Evolutionary conservation across 352 stramenopile species (phyloP).

Genomic region (Phytophthora colocasiae): DNA sequence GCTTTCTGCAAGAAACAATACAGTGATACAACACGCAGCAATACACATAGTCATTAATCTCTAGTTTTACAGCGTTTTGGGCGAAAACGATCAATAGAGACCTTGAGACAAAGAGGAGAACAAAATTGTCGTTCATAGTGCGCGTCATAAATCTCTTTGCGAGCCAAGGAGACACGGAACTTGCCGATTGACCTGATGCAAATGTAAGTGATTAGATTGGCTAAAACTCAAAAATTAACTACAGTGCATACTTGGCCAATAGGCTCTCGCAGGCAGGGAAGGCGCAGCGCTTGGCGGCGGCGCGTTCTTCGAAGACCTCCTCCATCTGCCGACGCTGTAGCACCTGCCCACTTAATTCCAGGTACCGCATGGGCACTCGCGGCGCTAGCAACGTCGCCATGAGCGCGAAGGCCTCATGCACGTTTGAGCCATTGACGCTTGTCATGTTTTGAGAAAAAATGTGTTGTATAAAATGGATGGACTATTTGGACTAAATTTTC

Average conservation of each 20-base stretch:
- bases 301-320: slow-evolving; percentile 84
- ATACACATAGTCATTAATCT: neutral
- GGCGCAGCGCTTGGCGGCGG: slow-evolving; percentile 69
- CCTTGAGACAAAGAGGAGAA: slow-evolving; percentile 71
- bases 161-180: slow-evolving; percentile 75
- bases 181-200: slow-evolving; percentile 60
- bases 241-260: slow-evolving; percentile 46
- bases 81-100: slow-evolving; percentile 24
- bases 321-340: slow-evolving; percentile 84
- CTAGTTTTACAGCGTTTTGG: neutral
- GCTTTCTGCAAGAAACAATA: slow-evolving; percentile 61
- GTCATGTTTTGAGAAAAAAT: slow-evolving; percentile 27
- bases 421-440: slow-evolving; percentile 55
- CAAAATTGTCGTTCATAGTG: slow-evolving; percentile 86
- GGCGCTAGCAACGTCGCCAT: slow-evolving; percentile 83
- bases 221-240: neutral
- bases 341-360: slow-evolving; percentile 72
- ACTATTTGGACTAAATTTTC: slow-evolving; percentile 5
- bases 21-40: neutral
- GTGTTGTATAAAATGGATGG: neutral
- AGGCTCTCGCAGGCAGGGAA: slow-evolving; percentile 74
- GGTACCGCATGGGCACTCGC: slow-evolving; percentile 64
- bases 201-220: slow-evolving; percentile 14
- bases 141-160: slow-evolving; percentile 85
- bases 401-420: slow-evolving; percentile 81